Percentiles rank a stretch among this genome's conserved stretches.
phyloP scores from a whole-genome alignment of 306 rosid genomes.

The Prunus campanulata region DNA sequence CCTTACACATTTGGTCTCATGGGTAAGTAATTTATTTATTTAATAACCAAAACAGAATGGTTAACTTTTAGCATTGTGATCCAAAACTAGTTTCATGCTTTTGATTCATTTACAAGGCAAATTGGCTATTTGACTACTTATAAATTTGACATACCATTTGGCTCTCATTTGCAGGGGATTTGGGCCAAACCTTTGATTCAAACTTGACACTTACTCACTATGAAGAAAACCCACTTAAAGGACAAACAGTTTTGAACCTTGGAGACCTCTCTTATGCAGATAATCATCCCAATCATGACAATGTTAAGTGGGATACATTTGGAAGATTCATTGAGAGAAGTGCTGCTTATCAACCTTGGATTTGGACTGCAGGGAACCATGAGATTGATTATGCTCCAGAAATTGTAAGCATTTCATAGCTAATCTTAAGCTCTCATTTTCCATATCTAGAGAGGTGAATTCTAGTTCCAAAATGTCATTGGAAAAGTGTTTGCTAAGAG shows the following conservation, averaged over 20 bases:
- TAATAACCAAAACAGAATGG: not conserved
- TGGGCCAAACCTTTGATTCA: slow-evolving; percentile 88
- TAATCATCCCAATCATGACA: slow-evolving; percentile 59
- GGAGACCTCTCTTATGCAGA: slow-evolving; percentile 92
- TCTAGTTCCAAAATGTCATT: not conserved
- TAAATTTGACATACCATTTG: not conserved
- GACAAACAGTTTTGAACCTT: slow-evolving; percentile 53
- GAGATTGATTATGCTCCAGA: slow-evolving; percentile 70
- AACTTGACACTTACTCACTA: slow-evolving; percentile 68
- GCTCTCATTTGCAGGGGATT: slow-evolving; percentile 49
- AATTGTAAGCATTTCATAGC: slow-evolving; percentile 45
- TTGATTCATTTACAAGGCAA: too few relatives aligned
- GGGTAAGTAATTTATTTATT: slow-evolving; percentile 24
- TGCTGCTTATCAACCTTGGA: slow-evolving; percentile 92
- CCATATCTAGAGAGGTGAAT: not conserved
- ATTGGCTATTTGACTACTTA: not conserved
- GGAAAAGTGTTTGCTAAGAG: not conserved
- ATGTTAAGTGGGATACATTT: slow-evolving; percentile 78
- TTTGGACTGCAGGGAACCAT: slow-evolving; percentile 90
- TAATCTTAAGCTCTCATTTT: not conserved
- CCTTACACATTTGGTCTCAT: slow-evolving; percentile 91
- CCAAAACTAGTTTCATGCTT: too few relatives aligned
- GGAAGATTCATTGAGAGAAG: slow-evolving; percentile 79
- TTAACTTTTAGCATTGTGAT: too few relatives aligned
- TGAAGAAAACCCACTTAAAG: slow-evolving; percentile 51